Conservation (phyloP, 192 early-diverging fungal species). For the Backusella tarrabulga region DNA sequence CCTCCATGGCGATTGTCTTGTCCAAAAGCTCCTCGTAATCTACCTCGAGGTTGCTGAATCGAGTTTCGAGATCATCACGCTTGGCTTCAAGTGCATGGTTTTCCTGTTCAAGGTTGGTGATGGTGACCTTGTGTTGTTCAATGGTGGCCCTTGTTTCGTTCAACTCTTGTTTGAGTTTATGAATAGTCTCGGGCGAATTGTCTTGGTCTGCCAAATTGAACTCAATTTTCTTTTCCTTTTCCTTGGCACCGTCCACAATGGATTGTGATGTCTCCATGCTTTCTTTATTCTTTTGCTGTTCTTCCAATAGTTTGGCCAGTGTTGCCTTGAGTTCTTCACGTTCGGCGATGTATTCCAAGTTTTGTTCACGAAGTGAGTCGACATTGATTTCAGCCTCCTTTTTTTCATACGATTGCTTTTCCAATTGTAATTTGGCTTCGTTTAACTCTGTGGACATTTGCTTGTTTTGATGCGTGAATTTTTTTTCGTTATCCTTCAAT, state of each 20-base stretch:
- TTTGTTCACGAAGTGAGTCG: conserved; percentile 84
- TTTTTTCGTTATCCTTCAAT: conserved; percentile 64
- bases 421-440: conserved; percentile 79
- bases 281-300: conserved; percentile 76
- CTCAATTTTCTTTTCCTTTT: conserved; percentile 63
- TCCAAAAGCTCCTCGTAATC: conserved; percentile 85
- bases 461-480: conserved; percentile 66
- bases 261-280: conserved; percentile 76
- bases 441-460: conserved; percentile 63
- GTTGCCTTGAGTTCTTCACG: conserved; percentile 73
- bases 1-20: conserved; percentile 64
- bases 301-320: conserved; percentile 52
- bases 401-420: conserved; percentile 84
- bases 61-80: conserved; percentile 68
- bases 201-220: conserved; percentile 44
- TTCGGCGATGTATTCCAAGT: conserved; percentile 72
- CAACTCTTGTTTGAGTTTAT: conserved; percentile 63
- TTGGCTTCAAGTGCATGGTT: conserved; percentile 54
- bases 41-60: conserved; percentile 62
- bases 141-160: conserved; percentile 61
- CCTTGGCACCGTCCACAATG: conserved; percentile 55
- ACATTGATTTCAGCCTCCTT: conserved; percentile 87
- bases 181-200: conserved; percentile 57
- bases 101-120: conserved; percentile 62
- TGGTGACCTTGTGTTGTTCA: conserved; percentile 62